A percentile compares a stretch with the other conserved stretches of the same genome.
These are phyloP conservation scores for Ilex asprella DNA, from an alignment of 257 asterid species.

Conservation along the genomic window DNA sequence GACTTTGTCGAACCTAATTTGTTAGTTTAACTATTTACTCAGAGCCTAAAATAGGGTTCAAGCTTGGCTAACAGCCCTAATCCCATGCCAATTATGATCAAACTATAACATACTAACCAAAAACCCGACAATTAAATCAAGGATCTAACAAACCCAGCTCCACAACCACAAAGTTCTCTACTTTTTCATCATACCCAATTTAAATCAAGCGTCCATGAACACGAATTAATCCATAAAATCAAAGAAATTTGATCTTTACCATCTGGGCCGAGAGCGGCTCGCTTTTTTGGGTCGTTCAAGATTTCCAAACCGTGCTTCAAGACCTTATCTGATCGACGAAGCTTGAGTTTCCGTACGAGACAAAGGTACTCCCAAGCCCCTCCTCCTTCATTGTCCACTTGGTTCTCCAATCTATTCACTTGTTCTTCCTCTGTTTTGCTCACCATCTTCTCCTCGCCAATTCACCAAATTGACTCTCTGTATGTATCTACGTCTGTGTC, in stretches of 20 bases:
- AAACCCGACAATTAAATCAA: neutral
- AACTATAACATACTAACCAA: neutral
- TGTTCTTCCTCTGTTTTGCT: slow-evolving; percentile 84
- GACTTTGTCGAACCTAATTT: no score
- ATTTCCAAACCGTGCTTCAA: slow-evolving; percentile 60
- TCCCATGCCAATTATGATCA: neutral
- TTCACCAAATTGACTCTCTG: neutral
- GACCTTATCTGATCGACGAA: slow-evolving; percentile 82
- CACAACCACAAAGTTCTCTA: neutral
- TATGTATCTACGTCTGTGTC: no score
- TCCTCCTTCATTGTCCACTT: slow-evolving; percentile 95
- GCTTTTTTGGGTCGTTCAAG: slow-evolving; percentile 61
- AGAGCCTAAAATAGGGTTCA: no score
- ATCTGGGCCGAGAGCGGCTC: slow-evolving; percentile 92
- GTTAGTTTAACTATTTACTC: no score
- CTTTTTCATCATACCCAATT: slow-evolving; percentile 2
- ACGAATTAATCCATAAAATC: neutral
- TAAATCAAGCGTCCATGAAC: neutral
- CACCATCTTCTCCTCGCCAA: slow-evolving; percentile 55
- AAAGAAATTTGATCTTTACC: slow-evolving; percentile 27
- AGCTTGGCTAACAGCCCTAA: no score
- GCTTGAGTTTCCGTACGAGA: slow-evolving; percentile 87
- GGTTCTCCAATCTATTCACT: slow-evolving; percentile 76
- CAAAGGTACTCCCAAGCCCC: slow-evolving; percentile 95
- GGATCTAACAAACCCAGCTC: neutral